phyloP scores from a whole-genome alignment of 2,329 filamentous ascomycete species.

The Albifimbria verrucaria region DNA sequence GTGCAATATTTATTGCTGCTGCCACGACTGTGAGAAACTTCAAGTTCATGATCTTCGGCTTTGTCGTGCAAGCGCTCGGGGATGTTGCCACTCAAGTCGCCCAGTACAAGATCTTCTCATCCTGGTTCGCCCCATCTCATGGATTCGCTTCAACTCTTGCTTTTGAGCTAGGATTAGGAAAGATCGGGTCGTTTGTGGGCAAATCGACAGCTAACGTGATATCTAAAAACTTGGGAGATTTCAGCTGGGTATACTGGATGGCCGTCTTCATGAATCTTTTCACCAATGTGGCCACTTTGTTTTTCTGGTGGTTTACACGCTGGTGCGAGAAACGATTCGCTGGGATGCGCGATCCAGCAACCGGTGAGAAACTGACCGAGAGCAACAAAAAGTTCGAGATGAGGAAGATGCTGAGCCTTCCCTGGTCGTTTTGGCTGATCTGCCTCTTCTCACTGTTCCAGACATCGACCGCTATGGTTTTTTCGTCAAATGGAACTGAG shows the following conservation, averaged over 20 bases:
- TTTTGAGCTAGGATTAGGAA: slow-evolving; percentile 58
- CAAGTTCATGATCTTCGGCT: slow-evolving; percentile 57
- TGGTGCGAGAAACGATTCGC: slow-evolving; percentile 46
- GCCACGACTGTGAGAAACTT: slow-evolving; percentile 54
- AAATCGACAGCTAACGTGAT: slow-evolving; percentile 60
- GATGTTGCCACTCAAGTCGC: slow-evolving; percentile 63
- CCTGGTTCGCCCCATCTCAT: slow-evolving; percentile 59
- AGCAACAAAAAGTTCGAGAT: slow-evolving; percentile 56
- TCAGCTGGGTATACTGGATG: slow-evolving; percentile 61
- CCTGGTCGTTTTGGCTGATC: slow-evolving; percentile 58
- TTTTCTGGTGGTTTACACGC: slow-evolving; percentile 54
- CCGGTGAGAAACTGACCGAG: slow-evolving; percentile 57
- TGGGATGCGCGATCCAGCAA: slow-evolving; percentile 49
- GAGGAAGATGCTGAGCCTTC: slow-evolving; percentile 51
- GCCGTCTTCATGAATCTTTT: slow-evolving; percentile 63
- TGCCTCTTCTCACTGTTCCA: slow-evolving; percentile 55
- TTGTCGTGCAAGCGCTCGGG: slow-evolving; percentile 54
- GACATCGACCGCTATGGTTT: slow-evolving; percentile 53
- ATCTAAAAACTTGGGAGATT: slow-evolving; percentile 52
- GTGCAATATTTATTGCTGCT: slow-evolving; percentile 56
- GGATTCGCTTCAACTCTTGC: slow-evolving; percentile 61
- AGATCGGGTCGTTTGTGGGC: slow-evolving; percentile 59
- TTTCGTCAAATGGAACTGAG: slow-evolving; percentile 57
- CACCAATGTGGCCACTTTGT: slow-evolving; percentile 50
- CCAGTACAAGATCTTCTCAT: slow-evolving; percentile 63